Evolutionary conservation across 2,329 filamentous ascomycete genomes (phyloP), one percentile per base, ranked within the genome.

Genomic region (Gaeumannomyces tritici): DNA sequence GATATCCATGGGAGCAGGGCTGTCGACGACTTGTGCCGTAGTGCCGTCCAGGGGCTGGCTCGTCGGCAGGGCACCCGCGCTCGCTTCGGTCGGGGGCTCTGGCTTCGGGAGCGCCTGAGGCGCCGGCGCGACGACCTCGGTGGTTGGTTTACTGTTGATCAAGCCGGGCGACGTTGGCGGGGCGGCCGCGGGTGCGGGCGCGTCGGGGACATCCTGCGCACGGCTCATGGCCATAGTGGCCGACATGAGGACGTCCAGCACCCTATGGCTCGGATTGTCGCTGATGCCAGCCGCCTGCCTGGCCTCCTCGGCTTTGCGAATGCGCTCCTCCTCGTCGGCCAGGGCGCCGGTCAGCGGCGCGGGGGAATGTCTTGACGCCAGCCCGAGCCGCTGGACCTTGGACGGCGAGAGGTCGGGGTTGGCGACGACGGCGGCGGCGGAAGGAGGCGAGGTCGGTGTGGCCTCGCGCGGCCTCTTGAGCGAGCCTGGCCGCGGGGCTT

Each of bases 1-100:
- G 59, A 84, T 72, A 15, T 85, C 82, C 80, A 85, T 83, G 31
- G 80, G 76, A 1, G 73, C 76, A 31, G 83, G 80, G 64, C 80
- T 84, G 61, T 79, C 75, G 11, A 80, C 79, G 9, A 83, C 76
- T 4, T 42, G 60, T 51, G 42, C 11, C 42, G 21, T 72, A 11
- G 18, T 21, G 55, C 75, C 74, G 35, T 74, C 72, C 55, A 82
- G 68, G 2, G 80, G 33, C 31, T 58, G 42, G 28, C 51, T 27
- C 26, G 55, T 18, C 55, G 55, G 55, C 55, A 7, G 18, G 26
- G 21, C n/a, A 7, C 26, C 55, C 26, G 59, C 18, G 47, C 27
- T 61, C 47, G 35, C 27, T 13, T 61, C 59, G 6, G 51, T 29
- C 27, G 59, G 26, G 6, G 28, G 35, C 8, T 61, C 47, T 12